Base-by-base conservation (phyloP, 2,329 filamentous ascomycete genomes). In the Xylariaceae sp. region DNA sequence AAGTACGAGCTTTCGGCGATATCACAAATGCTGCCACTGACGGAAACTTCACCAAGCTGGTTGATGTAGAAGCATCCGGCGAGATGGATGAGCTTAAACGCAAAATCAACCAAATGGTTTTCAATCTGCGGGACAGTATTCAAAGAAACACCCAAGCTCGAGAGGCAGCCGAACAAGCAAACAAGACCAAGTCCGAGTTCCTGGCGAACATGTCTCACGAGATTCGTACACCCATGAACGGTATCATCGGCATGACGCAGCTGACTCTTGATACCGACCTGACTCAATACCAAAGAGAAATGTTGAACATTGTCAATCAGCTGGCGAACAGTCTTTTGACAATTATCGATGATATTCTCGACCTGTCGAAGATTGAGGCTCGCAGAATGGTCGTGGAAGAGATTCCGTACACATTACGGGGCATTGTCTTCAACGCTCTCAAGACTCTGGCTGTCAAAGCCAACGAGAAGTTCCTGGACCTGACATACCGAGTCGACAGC, bases 101-200 rank as follows among this genome's bases (percentile, higher is more conserved):
- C 60, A 97, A 97, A 76, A 97, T 98, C 77, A 98, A 97, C 66
- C 88, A 94, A 72, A 98, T 98, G 93, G 91, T 97, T 42, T 93
- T 88, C 64, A 95, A 95, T 64, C 72, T 98, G 52, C 78, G 92
- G 56, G 93, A 97, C 69, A 94, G 88, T 75, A 96, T 98, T 56
- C 91, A 97, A 66, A 83, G 90, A 65, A 98, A 97, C 65, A 96
- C 91, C 3, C 88, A 91, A 55, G 93, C 93, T 46, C 86, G 93
- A 67, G 92, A 97, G 68, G 91, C 92, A 37, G 93, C 93, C 60
- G 93, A 98, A 66, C 74, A 96, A 64, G 93, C 93, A 53, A 97
- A 96, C 74, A 92, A 94, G 70, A 97, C 92, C 34, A 98, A 98
- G 64, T 96, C 92, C 8, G 93, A 97, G 63, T 98, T 98, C 73